These are phyloP conservation scores for Geotrichum macrosporum DNA, from an alignment of 1,139 yeast genomes.

Conservation along the genomic window DNA sequence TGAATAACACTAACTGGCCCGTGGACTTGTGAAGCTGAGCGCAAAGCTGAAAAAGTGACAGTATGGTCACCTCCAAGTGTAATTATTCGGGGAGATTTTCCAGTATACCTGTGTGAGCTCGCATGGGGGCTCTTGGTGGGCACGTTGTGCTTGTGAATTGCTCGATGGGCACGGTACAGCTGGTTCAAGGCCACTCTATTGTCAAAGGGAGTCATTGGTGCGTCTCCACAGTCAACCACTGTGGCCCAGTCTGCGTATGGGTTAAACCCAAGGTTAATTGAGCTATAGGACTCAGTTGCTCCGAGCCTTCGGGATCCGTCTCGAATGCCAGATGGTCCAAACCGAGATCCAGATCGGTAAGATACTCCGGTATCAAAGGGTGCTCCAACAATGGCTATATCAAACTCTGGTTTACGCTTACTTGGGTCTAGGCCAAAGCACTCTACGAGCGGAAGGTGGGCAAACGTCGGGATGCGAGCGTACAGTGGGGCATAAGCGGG, in stretches of 20 bases:
- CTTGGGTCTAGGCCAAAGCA: conserved; percentile 50
- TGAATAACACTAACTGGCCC: conserved; percentile 66
- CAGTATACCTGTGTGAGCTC: conserved; percentile 14
- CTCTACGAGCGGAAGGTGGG: conserved; percentile 57
- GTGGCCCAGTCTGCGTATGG: conserved; percentile 57
- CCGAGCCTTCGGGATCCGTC: conserved; percentile 58
- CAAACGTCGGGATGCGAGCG: conserved; percentile 63
- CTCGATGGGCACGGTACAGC: conserved; percentile 60
- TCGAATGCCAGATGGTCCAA: conserved; percentile 74
- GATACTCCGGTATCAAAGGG: conserved; percentile 77
- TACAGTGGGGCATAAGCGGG: conserved; percentile 17
- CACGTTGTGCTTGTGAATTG: conserved; percentile 63
- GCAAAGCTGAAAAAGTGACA: conserved; percentile 59
- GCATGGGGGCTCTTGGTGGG: conserved; percentile 42
- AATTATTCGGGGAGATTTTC: conserved; percentile 48
- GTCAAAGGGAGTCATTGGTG: conserved; percentile 79
- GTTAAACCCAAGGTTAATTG: conserved; percentile 61
- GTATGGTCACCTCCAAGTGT: conserved; percentile 81
- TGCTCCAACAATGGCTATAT: conserved; percentile 67
- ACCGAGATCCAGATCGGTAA: conserved; percentile 71
- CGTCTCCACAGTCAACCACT: conserved; percentile 72
- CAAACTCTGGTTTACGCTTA: conserved; percentile 41
- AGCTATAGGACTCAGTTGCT: conserved; percentile 26
- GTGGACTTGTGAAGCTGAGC: conserved; percentile 55
- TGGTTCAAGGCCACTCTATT: conserved; percentile 64